Evolutionary conservation across 805 yeast species (phyloP).

Genomic region (Suhomyces prunicola): DNA sequence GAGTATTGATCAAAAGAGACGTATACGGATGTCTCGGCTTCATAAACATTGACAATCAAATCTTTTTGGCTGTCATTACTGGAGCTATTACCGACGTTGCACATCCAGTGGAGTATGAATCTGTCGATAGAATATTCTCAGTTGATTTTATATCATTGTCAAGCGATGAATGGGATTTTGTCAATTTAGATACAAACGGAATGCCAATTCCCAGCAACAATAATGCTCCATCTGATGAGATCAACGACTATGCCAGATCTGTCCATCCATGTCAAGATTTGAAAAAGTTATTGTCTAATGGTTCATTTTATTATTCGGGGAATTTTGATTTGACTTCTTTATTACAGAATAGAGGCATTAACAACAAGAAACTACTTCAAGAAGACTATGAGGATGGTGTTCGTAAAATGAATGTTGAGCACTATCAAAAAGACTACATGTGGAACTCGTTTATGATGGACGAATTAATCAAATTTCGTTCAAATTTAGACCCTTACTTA

Average conservation of each 20-base stretch:
- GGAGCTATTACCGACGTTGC: conserved; percentile 72
- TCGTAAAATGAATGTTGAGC: conserved; percentile 14
- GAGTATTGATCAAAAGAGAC: conserved; percentile 35
- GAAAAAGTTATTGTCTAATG: conserved; percentile 73
- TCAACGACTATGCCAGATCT: conserved; percentile 18
- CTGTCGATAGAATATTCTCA: conserved; percentile 73
- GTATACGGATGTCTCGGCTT: conserved; percentile 76
- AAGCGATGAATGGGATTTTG: conserved; percentile 73
- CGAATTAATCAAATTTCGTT: conserved; percentile 71
- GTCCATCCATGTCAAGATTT: conserved; percentile 81
- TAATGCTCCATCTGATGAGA: conserved; percentile 23
- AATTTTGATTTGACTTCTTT: conserved; percentile 91
- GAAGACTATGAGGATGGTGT: conserved; percentile 3
- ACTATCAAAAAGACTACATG: conserved; percentile 85
- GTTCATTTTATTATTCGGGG: conserved; percentile 88
- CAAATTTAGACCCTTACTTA: conserved; percentile 60
- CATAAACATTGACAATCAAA: conserved; percentile 62
- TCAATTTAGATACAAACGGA: conserved; percentile 66
- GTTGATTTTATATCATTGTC: conserved; percentile 85
- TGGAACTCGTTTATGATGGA: conserved; percentile 94
- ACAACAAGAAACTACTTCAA: conserved; percentile 19
- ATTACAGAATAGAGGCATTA: conserved; percentile 71
- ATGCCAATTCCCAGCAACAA: conserved; percentile 49
- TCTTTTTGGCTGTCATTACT: conserved; percentile 76
- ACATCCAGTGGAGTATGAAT: conserved; percentile 72